Evolutionary conservation across 2,329 filamentous ascomycete genomes (phyloP), one percentile per base, ranked within the genome.

Genomic region (Pseudocercospora macadamiae): DNA sequence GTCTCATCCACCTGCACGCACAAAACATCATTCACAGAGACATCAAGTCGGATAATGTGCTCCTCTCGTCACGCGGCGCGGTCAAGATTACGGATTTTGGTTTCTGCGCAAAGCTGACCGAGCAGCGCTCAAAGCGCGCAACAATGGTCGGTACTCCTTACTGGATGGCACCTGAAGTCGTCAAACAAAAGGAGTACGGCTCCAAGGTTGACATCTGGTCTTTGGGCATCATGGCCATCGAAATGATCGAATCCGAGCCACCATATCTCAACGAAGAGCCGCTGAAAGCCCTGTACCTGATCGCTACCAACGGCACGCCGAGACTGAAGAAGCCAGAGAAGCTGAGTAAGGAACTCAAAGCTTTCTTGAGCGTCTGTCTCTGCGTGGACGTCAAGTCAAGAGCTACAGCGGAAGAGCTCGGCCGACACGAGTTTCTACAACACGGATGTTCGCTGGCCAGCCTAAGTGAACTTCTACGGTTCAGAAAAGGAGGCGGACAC

Each of bases 81-180:
- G 93, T 99, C 76, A 99, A 99, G 65, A 74, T 71, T 95, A 93
- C 95, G 68, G 95, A 99, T 85, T 99, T 99, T 73, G 95, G 95
- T 66, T 97, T 99, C 84, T 97, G 93, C 75, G 95, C 95, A 74
- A 97, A 97, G 80, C 89, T 99, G 62, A 97, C 93, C 32, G 95
- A 97, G 74, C 89, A 92, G 65, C 96, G 96, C 79, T 95, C 86
- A 69, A 97, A 99, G 83, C 93, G 95, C 75, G 93, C 93, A 42
- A 99, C 95, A 59, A 97, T 99, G 95, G 95, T 99, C 55, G 95
- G 95, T 65, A 99, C 95, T 30, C 95, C 95, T 14, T 99, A 97
- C 82, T 99, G 95, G 95, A 99, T 99, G 95, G 95, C 95, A 7
- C 95, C 95, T 34, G 95, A 99, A 77, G 95, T 99, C 44, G 95